Evolutionary conservation across 1,139 yeast species (phyloP).

Genomic region (Yamadazyma sp.): DNA sequence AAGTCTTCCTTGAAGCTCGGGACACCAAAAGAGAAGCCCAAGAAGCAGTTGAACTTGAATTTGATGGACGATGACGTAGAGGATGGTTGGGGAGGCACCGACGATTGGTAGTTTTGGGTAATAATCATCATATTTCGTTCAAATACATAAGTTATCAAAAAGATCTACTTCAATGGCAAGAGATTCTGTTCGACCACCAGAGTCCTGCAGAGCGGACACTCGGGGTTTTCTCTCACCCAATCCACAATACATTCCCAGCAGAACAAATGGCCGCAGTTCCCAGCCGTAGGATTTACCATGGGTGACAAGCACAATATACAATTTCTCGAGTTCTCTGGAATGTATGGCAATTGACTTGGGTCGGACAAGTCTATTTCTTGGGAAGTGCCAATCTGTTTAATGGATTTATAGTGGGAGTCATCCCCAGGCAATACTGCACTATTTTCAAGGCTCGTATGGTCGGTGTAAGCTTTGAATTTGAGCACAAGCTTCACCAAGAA

Average conservation of each 20-base stretch:
- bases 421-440: slow-evolving; percentile 13
- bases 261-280: slow-evolving; percentile 88
- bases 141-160: background rate
- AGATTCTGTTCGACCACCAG: slow-evolving; percentile 72
- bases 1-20: slow-evolving; percentile 30
- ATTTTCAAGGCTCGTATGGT: slow-evolving; percentile 16
- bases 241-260: slow-evolving; percentile 92
- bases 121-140: background rate
- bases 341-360: slow-evolving; percentile 57
- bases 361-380: slow-evolving; percentile 50
- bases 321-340: slow-evolving; percentile 67
- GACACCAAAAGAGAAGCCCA: slow-evolving; percentile 24
- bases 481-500: slow-evolving; percentile 48
- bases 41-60: slow-evolving; percentile 36
- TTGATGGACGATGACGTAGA: slow-evolving; percentile 40
- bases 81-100: slow-evolving; percentile 56
- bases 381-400: slow-evolving; percentile 25
- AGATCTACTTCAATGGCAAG: slow-evolving; percentile 56
- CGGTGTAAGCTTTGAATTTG: slow-evolving; percentile 30
- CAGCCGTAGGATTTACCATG: slow-evolving; percentile 82
- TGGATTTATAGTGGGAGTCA: slow-evolving; percentile 13
- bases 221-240: slow-evolving; percentile 87
- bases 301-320: slow-evolving; percentile 83
- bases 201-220: slow-evolving; percentile 90
- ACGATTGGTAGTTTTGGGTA: slow-evolving; percentile 26